Conservation (phyloP, 805 yeast genomes). For the Saccharomyces cerevisiae region DNA sequence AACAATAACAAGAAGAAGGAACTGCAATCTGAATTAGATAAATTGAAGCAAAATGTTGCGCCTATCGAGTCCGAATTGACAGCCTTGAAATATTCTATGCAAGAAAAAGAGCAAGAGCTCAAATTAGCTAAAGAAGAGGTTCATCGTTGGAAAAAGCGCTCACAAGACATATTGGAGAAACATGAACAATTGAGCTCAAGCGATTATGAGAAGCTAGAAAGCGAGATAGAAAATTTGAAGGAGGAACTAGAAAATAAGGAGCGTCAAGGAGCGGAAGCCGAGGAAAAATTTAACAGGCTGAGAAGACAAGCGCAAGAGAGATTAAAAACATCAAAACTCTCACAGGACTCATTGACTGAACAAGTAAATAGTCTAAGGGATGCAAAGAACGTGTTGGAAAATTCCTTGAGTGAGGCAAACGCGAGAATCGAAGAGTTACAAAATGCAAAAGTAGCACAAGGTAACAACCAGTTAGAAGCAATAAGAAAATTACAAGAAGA, state of each 20-base stretch:
- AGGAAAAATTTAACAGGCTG: slow-evolving; percentile 27
- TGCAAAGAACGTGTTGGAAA: slow-evolving; percentile 32
- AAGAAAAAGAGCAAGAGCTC: slow-evolving; percentile 44
- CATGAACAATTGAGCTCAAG: slow-evolving; percentile 42
- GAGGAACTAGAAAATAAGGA: slow-evolving; percentile 15
- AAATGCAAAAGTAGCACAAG: not conserved
- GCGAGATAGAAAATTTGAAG: slow-evolving; percentile 20
- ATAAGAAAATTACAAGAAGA: slow-evolving; percentile 13
- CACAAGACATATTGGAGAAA: slow-evolving; percentile 39
- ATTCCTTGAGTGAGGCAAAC: slow-evolving; percentile 6
- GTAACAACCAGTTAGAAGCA: not conserved
- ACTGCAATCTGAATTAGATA: slow-evolving; percentile 36
- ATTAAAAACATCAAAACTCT: slow-evolving; percentile 23
- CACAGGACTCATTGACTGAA: slow-evolving; percentile 33
- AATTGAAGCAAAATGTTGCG: slow-evolving; percentile 30
- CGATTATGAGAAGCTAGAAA: slow-evolving; percentile 34
- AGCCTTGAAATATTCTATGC: slow-evolving; percentile 34
- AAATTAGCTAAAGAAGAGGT: slow-evolving; percentile 43
- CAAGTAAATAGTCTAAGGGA: slow-evolving; percentile 29
- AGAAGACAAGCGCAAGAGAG: slow-evolving; percentile 32
- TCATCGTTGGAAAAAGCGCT: slow-evolving; percentile 49
- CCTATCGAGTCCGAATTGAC: slow-evolving; percentile 39
- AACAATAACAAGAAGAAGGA: slow-evolving; percentile 27
- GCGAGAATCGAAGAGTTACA: not conserved
- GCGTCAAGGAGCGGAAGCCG: slow-evolving; percentile 29